Conservation (phyloP, 2,329 filamentous ascomycete species). For the Trichoderma lentiforme region DNA sequence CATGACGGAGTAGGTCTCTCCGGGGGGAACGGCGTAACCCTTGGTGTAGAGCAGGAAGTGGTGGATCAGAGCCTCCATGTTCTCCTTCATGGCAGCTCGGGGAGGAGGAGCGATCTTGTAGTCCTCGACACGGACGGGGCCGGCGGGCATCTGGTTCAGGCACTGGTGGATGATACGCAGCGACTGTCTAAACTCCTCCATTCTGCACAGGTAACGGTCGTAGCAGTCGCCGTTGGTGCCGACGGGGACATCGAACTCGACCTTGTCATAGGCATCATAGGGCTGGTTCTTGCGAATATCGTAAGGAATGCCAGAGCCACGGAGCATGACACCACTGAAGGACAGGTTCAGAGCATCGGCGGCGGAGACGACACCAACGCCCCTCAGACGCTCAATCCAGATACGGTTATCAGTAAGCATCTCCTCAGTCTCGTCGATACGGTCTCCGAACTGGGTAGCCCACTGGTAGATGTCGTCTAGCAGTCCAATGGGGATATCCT, state of each 20-base stretch:
- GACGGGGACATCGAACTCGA: constrained; percentile 97
- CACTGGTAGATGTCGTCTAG: constrained; percentile 99
- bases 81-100: constrained; percentile 99
- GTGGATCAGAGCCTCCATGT: constrained; percentile 99
- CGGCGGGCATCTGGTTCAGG: constrained; percentile 96
- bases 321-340: constrained; percentile 96
- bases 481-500: constrained; percentile 89
- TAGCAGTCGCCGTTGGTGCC: constrained; percentile 98
- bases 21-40: constrained; percentile 93
- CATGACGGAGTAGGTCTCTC: constrained; percentile 96
- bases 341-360: constrained; percentile 95
- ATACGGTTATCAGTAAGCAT: constrained; percentile 99
- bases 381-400: constrained; percentile 92
- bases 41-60: constrained; percentile 99
- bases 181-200: constrained; percentile 99
- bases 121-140: constrained; percentile 92
- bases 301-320: constrained; percentile 93
- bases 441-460: constrained; percentile 98
- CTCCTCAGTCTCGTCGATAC: constrained; percentile 98
- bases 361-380: constrained; percentile 86
- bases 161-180: constrained; percentile 98
- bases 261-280: constrained; percentile 96
- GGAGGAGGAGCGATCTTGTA: constrained; percentile 98
- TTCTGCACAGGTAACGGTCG: constrained; percentile 96
- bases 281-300: constrained; percentile 95